Base-by-base conservation (phyloP, 768 basidiomycete species). In the Boletus eberwhitei region DNA sequence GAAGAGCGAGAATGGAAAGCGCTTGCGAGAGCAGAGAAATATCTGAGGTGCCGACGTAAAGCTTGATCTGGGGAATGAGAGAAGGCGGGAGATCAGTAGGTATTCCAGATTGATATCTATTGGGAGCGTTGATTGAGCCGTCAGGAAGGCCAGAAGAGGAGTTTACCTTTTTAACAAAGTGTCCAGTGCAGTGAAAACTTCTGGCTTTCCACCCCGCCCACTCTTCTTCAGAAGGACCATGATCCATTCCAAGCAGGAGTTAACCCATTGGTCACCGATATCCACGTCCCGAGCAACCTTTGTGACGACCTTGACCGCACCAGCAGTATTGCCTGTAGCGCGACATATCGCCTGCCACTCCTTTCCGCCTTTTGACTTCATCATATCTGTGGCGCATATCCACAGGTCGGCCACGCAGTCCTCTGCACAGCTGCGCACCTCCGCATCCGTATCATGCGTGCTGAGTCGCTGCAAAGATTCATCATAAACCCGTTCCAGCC, bases 381-480 rank as follows among this genome's bases (percentile, higher is more conserved):
- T 77, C 14, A 84, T 71, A 44, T 93, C 90, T 1, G 88, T 86
- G 1, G 93, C 92, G 60, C 85, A 87, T 48, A 92, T 80, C 86
- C 97, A 92, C 9, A 98, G 74, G 66, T 93, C 88, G 1, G 88
- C 94, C 41, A 96, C 79, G 46, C 84, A 84, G 32, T 88, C 85
- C 62, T 98, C 88, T 0, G 93, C 93, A 58, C 81, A 84, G 24
- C 80, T 78, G 36, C 93, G 83, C 21, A 98, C 92, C 59, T 97
- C 95, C 4, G 89, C 85, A 68, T 98, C 96, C 1, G 95, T 95
- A 60, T 95, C 90, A 56, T 89, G 84, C 43, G 81, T 87, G 47
- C 75, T 80, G 36, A 99, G 73, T 48, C 92, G 79, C 21, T 74
- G 68, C 4, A 89, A 74, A 11, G 91, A 86, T 58, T 92, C 86